These are phyloP conservation scores for Exophiala aquamarina DNA, from an alignment of 2,329 filamentous ascomycete species.

Conservation along the genomic window DNA sequence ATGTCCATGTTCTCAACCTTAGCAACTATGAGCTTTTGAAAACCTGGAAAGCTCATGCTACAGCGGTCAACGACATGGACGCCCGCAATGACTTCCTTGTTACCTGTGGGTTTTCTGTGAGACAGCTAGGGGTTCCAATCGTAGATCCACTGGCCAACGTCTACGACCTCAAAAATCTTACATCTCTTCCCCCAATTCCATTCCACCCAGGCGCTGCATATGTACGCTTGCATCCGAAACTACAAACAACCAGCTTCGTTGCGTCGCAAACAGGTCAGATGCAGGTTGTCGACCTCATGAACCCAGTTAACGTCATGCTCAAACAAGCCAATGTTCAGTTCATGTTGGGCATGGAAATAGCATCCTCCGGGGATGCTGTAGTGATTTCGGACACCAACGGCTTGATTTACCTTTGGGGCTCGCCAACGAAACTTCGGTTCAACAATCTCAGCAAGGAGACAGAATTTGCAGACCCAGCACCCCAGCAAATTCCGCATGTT, in stretches of 20 bases:
- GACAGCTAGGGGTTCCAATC: slow-evolving; percentile 76
- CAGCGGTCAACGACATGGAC: slow-evolving; percentile 94
- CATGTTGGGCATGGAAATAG: slow-evolving; percentile 79
- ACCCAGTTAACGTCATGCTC: slow-evolving; percentile 82
- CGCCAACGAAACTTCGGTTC: slow-evolving; percentile 80
- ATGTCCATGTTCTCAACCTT: slow-evolving; percentile 83
- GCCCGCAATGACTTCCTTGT: slow-evolving; percentile 92
- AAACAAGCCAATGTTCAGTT: slow-evolving; percentile 78
- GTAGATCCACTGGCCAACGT: slow-evolving; percentile 93
- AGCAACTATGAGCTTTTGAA: slow-evolving; percentile 75
- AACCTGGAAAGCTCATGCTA: slow-evolving; percentile 86
- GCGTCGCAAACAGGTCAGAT: slow-evolving; percentile 90
- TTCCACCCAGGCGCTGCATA: slow-evolving; percentile 91
- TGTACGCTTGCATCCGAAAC: slow-evolving; percentile 92
- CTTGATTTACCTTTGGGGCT: slow-evolving; percentile 83
- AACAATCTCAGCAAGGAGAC: slow-evolving; percentile 76
- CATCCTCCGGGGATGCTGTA: slow-evolving; percentile 82
- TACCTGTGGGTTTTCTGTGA: slow-evolving; percentile 87
- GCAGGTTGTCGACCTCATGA: slow-evolving; percentile 94
- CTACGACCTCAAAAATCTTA: slow-evolving; percentile 89
- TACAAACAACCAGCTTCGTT: slow-evolving; percentile 93
- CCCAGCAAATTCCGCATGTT: slow-evolving; percentile 59
- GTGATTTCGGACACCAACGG: slow-evolving; percentile 77
- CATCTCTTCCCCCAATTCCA: slow-evolving; percentile 83
- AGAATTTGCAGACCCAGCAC: slow-evolving; percentile 70